Evolutionary conservation across 208 protist species (phyloP), one percentile per base, ranked within the genome.

Genomic region (Trypanosoma platydactyli): DNA sequence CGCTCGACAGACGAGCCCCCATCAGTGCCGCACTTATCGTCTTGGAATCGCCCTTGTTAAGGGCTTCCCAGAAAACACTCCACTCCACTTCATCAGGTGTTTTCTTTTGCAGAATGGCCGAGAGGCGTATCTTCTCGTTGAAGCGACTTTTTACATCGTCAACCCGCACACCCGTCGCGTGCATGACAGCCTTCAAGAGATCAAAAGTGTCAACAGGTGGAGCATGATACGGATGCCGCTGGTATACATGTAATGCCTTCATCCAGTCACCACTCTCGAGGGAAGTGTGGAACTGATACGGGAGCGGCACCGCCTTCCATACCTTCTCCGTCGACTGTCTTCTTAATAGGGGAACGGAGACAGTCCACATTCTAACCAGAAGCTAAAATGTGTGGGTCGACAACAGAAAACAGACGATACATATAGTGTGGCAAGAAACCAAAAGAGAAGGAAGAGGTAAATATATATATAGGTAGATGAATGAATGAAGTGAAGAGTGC

Each of bases 291-390:
- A 95, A 95, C 41, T 79, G 45, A 18, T 76, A 49, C 13, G 90
- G 90, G n/a, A 95, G 81, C 58, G 90, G 90, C 5, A 82, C 86
- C 30, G 90, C 90, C 68, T 83, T 89, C 87, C 90, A 95, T 51
- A 83, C 79, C 40, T 75, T 72, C 9, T 94, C 89, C 0, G 42
- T 53, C 38, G 57, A 56, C 5, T 42, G 25, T 51, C 33, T 64
- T 52, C 44, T 64, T 35, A 50, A 27, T 38, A 58, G 24, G 45
- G 57, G 1, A 9, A 60, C 20, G 44, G 55, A 24, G 12, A 30
- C 42, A 33, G 68, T 38, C 71, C 72, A 75, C 73, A n/a, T 41
- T 46, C n/a, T 3, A 40, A 16, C 15, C 5, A 54, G n/a, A 64
- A 40, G 24, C 15, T 22, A 52, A 42, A 55, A 65, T 18, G 33